Conservation (phyloP, 164 flowering plant species). For the Dillenia turbinata region DNA sequence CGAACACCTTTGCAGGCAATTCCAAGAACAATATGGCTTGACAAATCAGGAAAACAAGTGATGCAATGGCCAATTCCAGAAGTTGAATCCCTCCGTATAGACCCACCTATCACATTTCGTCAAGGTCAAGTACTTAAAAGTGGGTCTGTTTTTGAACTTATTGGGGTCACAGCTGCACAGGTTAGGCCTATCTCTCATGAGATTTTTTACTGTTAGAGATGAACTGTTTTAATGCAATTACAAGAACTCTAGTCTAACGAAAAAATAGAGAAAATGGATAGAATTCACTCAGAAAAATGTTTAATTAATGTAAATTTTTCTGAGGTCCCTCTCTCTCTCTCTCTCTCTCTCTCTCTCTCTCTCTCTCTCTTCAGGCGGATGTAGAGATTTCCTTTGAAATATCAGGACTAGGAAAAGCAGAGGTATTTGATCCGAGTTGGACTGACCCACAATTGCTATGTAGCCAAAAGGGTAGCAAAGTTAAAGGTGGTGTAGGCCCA, state of each 20-base stretch:
- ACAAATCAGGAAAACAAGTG: constrained; percentile 9
- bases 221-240: background rate
- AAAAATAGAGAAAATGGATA: background rate
- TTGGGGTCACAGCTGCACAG: constrained; percentile 9
- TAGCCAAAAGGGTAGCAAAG: constrained; percentile 3
- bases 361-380: constrained; percentile 5
- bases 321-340: background rate
- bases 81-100: background rate
- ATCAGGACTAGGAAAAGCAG: background rate
- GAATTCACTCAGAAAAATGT: background rate
- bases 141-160: constrained; percentile 4
- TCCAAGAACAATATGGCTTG: constrained; percentile 9
- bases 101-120: background rate
- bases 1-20: constrained; percentile 6
- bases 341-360: background rate
- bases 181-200: background rate
- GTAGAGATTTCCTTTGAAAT: constrained; percentile 12
- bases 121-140: background rate
- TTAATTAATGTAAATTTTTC: no score
- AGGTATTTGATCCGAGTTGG: constrained; percentile 13
- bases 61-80: constrained; percentile 13
- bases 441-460: constrained; percentile 14
- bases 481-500: constrained; percentile 7
- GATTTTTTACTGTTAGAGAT: background rate
- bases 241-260: background rate